These are phyloP conservation scores for Dorcoceras hygrometricum DNA, from an alignment of 257 asterid genomes.

Conservation along the genomic window DNA sequence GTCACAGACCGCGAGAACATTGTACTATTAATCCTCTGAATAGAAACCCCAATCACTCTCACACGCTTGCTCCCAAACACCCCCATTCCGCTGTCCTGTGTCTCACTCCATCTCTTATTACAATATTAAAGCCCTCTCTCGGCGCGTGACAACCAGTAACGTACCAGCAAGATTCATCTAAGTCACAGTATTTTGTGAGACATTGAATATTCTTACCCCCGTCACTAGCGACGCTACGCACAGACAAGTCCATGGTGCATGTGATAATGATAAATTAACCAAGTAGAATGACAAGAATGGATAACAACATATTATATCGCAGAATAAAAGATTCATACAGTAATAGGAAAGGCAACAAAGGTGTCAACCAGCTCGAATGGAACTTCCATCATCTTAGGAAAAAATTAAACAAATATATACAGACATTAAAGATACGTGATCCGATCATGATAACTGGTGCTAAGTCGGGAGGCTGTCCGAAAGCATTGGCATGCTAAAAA, in stretches of 20 bases:
- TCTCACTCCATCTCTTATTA: not conserved
- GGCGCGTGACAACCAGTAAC: not conserved
- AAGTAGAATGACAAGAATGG: not conserved
- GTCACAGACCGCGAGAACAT: constrained; percentile 20
- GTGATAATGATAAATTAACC: not conserved
- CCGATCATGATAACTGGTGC: constrained; percentile 17
- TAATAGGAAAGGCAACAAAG: too few relatives aligned
- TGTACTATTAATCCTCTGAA: constrained; percentile 30
- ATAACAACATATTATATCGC: too few relatives aligned
- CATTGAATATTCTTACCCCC: too few relatives aligned
- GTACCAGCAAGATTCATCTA: not conserved
- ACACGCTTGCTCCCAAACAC: not conserved
- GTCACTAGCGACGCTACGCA: too few relatives aligned
- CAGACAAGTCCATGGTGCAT: too few relatives aligned
- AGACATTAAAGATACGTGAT: not conserved
- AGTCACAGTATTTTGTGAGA: not conserved
- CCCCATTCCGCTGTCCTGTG: too few relatives aligned
- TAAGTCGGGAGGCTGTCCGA: constrained; percentile 20
- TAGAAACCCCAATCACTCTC: not conserved
- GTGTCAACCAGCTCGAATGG: not conserved
- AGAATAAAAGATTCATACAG: too few relatives aligned
- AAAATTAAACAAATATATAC: not conserved
- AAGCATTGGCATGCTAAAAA: constrained; percentile 19
- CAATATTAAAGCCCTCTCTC: too few relatives aligned
- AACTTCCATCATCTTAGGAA: not conserved